Conservation (phyloP, 2,329 filamentous ascomycete species). For the Bipolaris oryzae region DNA sequence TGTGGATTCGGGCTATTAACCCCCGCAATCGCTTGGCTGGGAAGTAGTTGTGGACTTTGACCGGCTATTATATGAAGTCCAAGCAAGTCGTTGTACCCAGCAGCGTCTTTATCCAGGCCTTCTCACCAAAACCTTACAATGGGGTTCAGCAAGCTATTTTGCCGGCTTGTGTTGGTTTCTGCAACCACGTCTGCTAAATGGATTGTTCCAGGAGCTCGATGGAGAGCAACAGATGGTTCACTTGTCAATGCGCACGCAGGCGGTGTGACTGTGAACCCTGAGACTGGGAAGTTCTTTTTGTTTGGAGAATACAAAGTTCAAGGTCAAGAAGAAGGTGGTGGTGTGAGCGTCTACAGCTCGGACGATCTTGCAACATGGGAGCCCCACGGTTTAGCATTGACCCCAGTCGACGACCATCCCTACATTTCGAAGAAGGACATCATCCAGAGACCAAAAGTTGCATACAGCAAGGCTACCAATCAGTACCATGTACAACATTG, state of each 20-base stretch:
- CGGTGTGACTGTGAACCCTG: slow-evolving; percentile 59
- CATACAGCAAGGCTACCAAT: slow-evolving; percentile 60
- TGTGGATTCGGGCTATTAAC: slow-evolving; percentile 32
- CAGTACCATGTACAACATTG: slow-evolving; percentile 60
- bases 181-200: slow-evolving; percentile 54
- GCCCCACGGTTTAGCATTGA: slow-evolving; percentile 62
- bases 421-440: slow-evolving; percentile 63
- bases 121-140: slow-evolving; percentile 11
- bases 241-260: slow-evolving; percentile 68
- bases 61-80: slow-evolving; percentile 33
- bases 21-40: slow-evolving; percentile 36
- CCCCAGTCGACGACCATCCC: slow-evolving; percentile 59
- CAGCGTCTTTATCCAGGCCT: slow-evolving; percentile 2
- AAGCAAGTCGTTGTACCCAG: slow-evolving; percentile 9
- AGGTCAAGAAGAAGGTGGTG: slow-evolving; percentile 64
- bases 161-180: slow-evolving; percentile 31
- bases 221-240: slow-evolving; percentile 65
- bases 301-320: slow-evolving; percentile 68
- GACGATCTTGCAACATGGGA: slow-evolving; percentile 66
- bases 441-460: slow-evolving; percentile 68
- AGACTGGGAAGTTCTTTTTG: slow-evolving; percentile 63
- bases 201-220: slow-evolving; percentile 67
- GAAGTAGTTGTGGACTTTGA: slow-evolving; percentile 14
- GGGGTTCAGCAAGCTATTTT: slow-evolving; percentile 28
- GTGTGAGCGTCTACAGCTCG: slow-evolving; percentile 64